These are phyloP conservation scores for Malassezia brasiliensis DNA, from an alignment of 1,284 basidiomycete genomes.

Conservation along the genomic window DNA sequence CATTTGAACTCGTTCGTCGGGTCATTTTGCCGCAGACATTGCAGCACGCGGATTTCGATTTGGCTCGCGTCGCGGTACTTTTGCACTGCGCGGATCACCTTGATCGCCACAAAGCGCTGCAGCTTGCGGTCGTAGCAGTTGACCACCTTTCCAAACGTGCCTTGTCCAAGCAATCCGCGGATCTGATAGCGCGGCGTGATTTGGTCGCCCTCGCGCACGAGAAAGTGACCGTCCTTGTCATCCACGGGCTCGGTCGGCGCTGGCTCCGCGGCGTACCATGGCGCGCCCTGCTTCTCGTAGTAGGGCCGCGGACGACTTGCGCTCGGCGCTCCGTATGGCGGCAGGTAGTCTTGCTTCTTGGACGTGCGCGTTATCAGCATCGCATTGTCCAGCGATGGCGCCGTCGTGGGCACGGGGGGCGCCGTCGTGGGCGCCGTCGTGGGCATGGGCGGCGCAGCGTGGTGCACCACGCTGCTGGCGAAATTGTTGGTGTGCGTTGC, in stretches of 20 bases:
- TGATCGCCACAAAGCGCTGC: conserved; percentile 75
- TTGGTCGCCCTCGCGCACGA: conserved; percentile 45
- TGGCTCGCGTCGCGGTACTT: conserved; percentile 87
- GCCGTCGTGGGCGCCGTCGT: not conserved
- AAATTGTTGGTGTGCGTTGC: not conserved
- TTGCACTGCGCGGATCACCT: conserved; percentile 64
- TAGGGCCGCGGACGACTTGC: not conserved
- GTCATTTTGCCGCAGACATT: conserved; percentile 81
- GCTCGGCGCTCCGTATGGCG: conserved; percentile 4
- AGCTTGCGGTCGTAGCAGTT: conserved; percentile 71
- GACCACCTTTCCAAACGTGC: conserved; percentile 98
- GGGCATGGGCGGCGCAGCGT: not conserved
- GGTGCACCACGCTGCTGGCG: not conserved
- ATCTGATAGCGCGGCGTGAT: conserved; percentile 55
- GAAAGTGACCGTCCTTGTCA: conserved; percentile 51
- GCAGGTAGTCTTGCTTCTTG: not conserved
- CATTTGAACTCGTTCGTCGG: conserved; percentile 87
- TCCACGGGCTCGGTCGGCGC: conserved; percentile 26
- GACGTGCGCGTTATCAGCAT: not conserved
- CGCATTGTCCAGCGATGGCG: not conserved
- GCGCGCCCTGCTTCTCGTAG: conserved; percentile 2
- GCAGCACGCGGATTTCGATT: conserved; percentile 91
- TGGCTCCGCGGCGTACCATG: not conserved
- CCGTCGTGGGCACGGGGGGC: too few relatives aligned
- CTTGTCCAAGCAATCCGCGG: conserved; percentile 80